Conservation (phyloP, 306 rosid genomes). For the Castanea crenata region DNA sequence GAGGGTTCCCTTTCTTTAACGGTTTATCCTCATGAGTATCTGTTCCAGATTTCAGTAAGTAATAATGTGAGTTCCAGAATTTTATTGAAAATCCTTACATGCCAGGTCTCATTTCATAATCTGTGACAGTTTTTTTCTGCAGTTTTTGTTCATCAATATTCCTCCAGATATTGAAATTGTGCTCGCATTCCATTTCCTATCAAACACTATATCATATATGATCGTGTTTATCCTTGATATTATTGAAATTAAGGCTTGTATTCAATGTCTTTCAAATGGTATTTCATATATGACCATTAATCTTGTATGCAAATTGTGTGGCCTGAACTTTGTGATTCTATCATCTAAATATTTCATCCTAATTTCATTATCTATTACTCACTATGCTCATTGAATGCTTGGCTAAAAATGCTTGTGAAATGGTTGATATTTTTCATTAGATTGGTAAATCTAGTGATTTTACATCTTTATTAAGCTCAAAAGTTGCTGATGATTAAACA, state of each 20-base stretch:
- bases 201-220: no score
- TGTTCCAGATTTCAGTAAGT: constrained; percentile 46
- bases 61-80: constrained; percentile 20
- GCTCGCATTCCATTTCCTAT: not conserved
- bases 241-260: not conserved
- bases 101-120: not conserved
- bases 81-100: not conserved
- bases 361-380: not conserved
- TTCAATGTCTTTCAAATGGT: not conserved
- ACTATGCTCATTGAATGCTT: not conserved
- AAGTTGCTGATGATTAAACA: not conserved
- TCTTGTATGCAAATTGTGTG: not conserved
- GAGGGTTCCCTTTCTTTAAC: constrained; percentile 47
- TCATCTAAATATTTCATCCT: not conserved
- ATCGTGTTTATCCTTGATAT: no score
- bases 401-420: not conserved
- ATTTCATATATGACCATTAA: no score
- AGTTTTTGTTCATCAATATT: not conserved
- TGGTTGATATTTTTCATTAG: not conserved
- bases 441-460: not conserved
- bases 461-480: not conserved
- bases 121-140: not conserved
- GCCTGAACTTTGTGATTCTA: not conserved
- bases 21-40: constrained; percentile 69
- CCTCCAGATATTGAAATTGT: not conserved